Base-by-base conservation (phyloP, 2,329 filamentous ascomycete genomes). In the Nothopassalora personata region DNA sequence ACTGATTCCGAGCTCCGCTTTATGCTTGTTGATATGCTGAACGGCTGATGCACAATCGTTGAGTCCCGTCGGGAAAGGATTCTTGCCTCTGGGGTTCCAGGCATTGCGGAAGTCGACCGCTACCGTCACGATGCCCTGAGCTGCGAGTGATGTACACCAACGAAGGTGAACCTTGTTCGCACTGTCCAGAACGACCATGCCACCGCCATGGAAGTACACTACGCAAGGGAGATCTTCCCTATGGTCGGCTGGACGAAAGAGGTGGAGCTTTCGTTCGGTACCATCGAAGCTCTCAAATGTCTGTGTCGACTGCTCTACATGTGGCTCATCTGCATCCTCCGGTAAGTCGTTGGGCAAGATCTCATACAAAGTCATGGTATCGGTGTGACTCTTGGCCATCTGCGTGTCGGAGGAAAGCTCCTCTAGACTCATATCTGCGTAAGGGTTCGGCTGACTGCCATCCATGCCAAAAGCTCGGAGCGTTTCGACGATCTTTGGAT, bases 321-420 rank as follows among this genome's bases (percentile, higher is more conserved):
- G 57, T 11, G 60, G 58, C 45, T 68, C 64, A 10, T 60, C 33
- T 13, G 53, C 57, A 43, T 67, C 64, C 28, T 53, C 56, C 1
- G 64, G 64, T 19, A 66, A 43, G n/a, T 66, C 64, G 30, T 92
- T 95, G 77, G 91, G 94, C 67, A 89, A 84, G 65, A 80, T 76
- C 68, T 96, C 88, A 90, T 92, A 97, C 70, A 95, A 89, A 74
- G 60, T 64, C 33, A 48, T 51, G 11, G 62, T 57, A 11, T 57
- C 53, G 7, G 59, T 60, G 27, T 62, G 56, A 28, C 51, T 62
- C 57, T 60, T 53, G n/a, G 62, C 62, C 64, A 64, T 66, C 30
- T 63, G 58, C 5, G 34, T 57, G 9, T 50, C 54, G 11, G 64
- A 63, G 11, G 52, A 56, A 18, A 64, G 57, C 19, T 64, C 64